These are phyloP conservation scores for Diaporthe citriasiana DNA, from an alignment of 2,329 filamentous ascomycete genomes.

Conservation along the genomic window DNA sequence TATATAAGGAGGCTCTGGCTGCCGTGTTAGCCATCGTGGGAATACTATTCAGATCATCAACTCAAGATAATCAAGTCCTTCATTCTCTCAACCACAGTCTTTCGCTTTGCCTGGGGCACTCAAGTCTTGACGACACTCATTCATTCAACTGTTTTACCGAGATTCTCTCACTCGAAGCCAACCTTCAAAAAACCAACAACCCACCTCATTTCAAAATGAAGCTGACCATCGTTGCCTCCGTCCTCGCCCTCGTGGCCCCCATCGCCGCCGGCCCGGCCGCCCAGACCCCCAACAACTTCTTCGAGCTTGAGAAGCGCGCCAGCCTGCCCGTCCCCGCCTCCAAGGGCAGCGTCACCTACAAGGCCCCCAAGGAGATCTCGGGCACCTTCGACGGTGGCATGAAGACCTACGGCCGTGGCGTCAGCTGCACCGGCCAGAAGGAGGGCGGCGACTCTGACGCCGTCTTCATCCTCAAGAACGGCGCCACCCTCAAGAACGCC, in stretches of 20 bases:
- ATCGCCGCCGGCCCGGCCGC: slow-evolving; percentile 28
- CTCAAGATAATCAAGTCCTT: slow-evolving; percentile 22
- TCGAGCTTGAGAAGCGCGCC: slow-evolving; percentile 11
- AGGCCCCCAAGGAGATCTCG: slow-evolving; percentile 5
- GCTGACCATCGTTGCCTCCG: slow-evolving; percentile 23
- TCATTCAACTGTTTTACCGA: slow-evolving; percentile 6
- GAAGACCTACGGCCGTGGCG: slow-evolving; percentile 45
- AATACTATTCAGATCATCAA: slow-evolving; percentile 16
- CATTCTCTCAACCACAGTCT: slow-evolving; percentile 23
- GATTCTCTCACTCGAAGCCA: background rate
- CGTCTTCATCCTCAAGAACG: slow-evolving; percentile 65
- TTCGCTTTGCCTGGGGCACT: slow-evolving; percentile 29
- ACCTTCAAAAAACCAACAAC: background rate
- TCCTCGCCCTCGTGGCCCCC: slow-evolving; percentile 29
- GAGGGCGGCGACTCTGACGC: slow-evolving; percentile 53
- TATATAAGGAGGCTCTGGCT: slow-evolving; percentile 26
- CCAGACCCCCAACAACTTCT: slow-evolving; percentile 31
- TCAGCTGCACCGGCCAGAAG: slow-evolving; percentile 42
- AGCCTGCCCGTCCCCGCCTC: background rate
- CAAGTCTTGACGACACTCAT: slow-evolving; percentile 27
- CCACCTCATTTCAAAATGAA: slow-evolving; percentile 27
- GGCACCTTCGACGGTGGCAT: slow-evolving; percentile 52
- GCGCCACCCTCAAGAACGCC: slow-evolving; percentile 65
- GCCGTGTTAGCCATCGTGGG: background rate
- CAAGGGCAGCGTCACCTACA: slow-evolving; percentile 28